Conservation (phyloP, 2,329 filamentous ascomycete genomes). For the Stylonectria norvegica region DNA sequence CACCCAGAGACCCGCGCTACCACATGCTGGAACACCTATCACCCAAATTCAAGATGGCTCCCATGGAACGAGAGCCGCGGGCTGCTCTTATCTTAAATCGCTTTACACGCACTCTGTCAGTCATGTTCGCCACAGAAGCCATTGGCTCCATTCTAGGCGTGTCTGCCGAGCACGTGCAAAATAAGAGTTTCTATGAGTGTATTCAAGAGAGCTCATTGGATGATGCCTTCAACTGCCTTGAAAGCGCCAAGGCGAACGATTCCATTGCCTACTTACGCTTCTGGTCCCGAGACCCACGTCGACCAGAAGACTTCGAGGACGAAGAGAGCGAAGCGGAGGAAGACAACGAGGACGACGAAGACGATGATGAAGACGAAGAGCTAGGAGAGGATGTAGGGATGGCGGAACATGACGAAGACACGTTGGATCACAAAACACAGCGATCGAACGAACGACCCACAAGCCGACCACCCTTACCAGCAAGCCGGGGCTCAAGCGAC, state of each 20-base stretch:
- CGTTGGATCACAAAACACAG: neutral
- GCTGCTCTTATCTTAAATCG: constrained; percentile 83
- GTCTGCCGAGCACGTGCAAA: constrained; percentile 62
- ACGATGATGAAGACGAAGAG: constrained; percentile 5
- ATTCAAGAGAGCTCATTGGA: constrained; percentile 74
- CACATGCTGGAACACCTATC: constrained; percentile 87
- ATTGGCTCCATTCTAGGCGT: constrained; percentile 74
- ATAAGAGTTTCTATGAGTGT: constrained; percentile 83
- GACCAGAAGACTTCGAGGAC: constrained; percentile 48
- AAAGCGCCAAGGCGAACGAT: constrained; percentile 84
- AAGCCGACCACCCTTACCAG: too few relatives aligned
- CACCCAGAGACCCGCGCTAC: constrained; percentile 78
- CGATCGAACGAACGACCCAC: neutral
- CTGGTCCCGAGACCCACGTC: constrained; percentile 72
- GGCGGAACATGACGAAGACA: constrained; percentile 4
- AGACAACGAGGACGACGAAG: constrained; percentile 36
- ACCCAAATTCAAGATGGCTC: constrained; percentile 67
- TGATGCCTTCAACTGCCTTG: constrained; percentile 74
- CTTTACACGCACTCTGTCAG: constrained; percentile 75
- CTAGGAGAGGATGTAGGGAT: constrained; percentile 6
- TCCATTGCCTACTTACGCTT: constrained; percentile 88
- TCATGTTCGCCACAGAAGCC: constrained; percentile 83
- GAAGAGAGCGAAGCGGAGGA: constrained; percentile 41
- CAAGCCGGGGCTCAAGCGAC: constrained; percentile 36
- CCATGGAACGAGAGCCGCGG: constrained; percentile 69